Evolutionary conservation across 129 eudicot species (phyloP).

Genomic region (Mikania micrantha): DNA sequence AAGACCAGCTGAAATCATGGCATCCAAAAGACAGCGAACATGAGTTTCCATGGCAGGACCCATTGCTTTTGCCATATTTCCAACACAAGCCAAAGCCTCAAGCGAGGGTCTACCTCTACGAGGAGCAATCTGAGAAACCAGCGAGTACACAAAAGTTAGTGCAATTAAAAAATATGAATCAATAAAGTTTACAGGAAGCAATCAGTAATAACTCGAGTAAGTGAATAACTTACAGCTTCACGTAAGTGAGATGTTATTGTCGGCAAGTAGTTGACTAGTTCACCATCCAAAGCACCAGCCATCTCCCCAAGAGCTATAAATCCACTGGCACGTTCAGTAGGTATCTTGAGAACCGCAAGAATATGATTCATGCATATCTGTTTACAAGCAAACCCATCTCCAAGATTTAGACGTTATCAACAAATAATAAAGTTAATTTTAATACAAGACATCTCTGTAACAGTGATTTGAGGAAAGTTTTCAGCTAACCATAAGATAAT

Average conservation of each 20-base stretch:
- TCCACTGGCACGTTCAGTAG: constrained; percentile 97
- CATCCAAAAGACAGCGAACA: constrained; percentile 74
- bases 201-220: constrained; percentile 8
- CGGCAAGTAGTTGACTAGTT: constrained; percentile 94
- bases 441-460: background rate
- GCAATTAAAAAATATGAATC: constrained; percentile 4
- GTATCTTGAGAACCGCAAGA: constrained; percentile 90
- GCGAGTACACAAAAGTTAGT: constrained; percentile 3
- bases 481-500: constrained; percentile 68
- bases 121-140: constrained; percentile 73
- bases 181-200: background rate
- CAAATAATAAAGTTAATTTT: background rate
- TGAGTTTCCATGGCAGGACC: constrained; percentile 84
- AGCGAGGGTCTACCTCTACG: constrained; percentile 92
- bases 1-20: constrained; percentile 87
- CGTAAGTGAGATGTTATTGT: constrained; percentile 92
- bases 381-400: constrained; percentile 14
- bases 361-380: constrained; percentile 99
- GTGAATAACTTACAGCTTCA: constrained; percentile 75
- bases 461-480: background rate
- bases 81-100: constrained; percentile 98
- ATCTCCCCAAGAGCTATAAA: constrained; percentile 99
- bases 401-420: constrained; percentile 14
- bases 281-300: constrained; percentile 99
- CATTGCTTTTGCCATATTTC: constrained; percentile 92